These are phyloP conservation scores for Candolleomyces eurysporus DNA, from an alignment of 768 basidiomycete species.

Conservation along the genomic window DNA sequence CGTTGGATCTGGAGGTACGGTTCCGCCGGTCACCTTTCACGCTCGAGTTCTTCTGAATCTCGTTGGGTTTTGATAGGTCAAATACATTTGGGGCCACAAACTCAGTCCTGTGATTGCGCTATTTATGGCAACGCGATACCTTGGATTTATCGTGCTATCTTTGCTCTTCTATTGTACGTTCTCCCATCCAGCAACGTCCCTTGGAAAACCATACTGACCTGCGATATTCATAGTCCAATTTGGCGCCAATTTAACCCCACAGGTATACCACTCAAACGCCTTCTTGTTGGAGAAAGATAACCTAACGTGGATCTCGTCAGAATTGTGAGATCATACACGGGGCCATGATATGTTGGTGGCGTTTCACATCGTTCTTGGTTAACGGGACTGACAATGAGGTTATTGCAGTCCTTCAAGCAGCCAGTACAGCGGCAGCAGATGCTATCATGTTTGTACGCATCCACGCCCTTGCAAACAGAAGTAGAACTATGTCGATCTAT, in stretches of 20 bases:
- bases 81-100: not conserved
- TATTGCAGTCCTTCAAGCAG: not conserved
- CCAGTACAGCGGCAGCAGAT: not conserved
- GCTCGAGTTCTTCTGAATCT: not conserved
- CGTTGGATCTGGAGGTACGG: not conserved
- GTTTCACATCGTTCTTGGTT: not conserved
- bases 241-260: too few species aligned
- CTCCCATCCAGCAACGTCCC: too few species aligned
- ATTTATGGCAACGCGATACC: too few species aligned
- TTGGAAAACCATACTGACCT: too few species aligned
- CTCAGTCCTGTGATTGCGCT: too few species aligned
- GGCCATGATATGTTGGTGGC: not conserved
- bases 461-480: not conserved
- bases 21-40: not conserved
- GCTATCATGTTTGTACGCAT: not conserved
- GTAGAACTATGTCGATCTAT: not conserved
- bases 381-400: not conserved
- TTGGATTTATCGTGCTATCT: too few species aligned
- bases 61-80: not conserved
- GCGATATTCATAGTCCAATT: too few species aligned
- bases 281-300: too few species aligned
- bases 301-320: too few species aligned
- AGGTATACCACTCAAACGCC: too few species aligned
- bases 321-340: not conserved
- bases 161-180: too few species aligned